Base-by-base conservation (phyloP, 2,329 filamentous ascomycete genomes). In the Apiospora hydei region DNA sequence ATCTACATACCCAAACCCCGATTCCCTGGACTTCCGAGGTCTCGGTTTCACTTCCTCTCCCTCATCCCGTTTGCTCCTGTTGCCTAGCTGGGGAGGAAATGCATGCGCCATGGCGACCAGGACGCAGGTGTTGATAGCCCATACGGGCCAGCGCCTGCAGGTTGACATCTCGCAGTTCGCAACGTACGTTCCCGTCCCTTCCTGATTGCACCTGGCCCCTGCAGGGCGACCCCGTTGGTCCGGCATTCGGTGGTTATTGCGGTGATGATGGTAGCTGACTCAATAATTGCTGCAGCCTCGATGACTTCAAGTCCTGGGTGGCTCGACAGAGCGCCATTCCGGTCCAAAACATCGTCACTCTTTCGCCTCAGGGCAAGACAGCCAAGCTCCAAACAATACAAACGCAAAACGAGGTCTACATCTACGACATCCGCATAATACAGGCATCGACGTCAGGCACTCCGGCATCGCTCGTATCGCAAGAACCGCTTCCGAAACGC, bases 101-200 rank as follows among this genome's bases (percentile, higher is more conserved):
- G 73, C 74, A 76, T 70, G 75, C 75, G 74, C 69, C 76, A 85
- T 85, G 84, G 89, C 87, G 84, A 97, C 97, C 94, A 93, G 94
- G 86, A 90, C 96, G 82, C 91, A 94, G 85, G 92, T 98, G 84
- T 94, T 94, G 87, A 92, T 98, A 81, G 95, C 94, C 88, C 95
- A 97, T 85, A 95, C 93, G 84, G 96, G 96, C 87, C 92, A 94
- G 87, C 92, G 92, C 84, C 88, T 98, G 81, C 88, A 91, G 82
- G 89, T 93, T 82, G 94, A 97, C 84, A 90, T 92, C 76, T 88
- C 91, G 75, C 89, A 91, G 80, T 93, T 96, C 83, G 87, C 89
- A 77, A 93, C 92, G 92, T 94, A 86, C 78, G 90, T 86, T 72
- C 70, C 67, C 67, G 43, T n/a, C 57, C 57, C 34, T 61, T 61